Evolutionary conservation across 208 protist species (phyloP).

Genomic region (Phytomonas sp.): DNA sequence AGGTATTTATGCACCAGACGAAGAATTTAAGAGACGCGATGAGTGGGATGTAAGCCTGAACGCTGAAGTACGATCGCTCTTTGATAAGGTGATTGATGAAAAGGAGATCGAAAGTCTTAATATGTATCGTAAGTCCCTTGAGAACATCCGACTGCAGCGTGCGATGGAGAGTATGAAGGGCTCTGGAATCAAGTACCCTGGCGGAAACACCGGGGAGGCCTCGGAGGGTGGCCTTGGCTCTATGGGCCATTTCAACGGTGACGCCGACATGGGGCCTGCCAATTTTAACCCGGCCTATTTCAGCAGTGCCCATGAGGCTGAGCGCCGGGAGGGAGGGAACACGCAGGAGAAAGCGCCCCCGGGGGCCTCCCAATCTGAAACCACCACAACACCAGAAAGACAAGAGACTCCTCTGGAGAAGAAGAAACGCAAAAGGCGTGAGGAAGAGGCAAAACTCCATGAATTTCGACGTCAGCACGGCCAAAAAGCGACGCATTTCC

Average conservation of each 20-base stretch:
- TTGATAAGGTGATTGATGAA: slow-evolving; percentile 55
- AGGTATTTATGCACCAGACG: slow-evolving; percentile 63
- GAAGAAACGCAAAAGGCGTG: slow-evolving; percentile 51
- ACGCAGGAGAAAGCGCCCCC: slow-evolving; percentile 12
- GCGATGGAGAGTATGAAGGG: slow-evolving; percentile 85
- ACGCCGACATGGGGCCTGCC: slow-evolving; percentile 21
- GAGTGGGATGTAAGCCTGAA: slow-evolving; percentile 78
- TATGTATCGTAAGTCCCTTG: slow-evolving; percentile 78
- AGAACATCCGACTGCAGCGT: slow-evolving; percentile 73
- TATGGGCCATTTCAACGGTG: slow-evolving; percentile 36
- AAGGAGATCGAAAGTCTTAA: slow-evolving; percentile 75
- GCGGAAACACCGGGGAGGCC: neutral
- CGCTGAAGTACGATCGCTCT: slow-evolving; percentile 64
- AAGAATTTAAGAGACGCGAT: slow-evolving; percentile 78
- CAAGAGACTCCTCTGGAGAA: slow-evolving; percentile 20
- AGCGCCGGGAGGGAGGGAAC: neutral
- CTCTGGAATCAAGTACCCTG: slow-evolving; percentile 45
- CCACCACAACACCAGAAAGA: too few species aligned
- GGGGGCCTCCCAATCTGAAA: too few species aligned
- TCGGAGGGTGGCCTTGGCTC: slow-evolving; percentile 14
- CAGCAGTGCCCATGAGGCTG: neutral
- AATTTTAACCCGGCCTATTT: slow-evolving; percentile 46
- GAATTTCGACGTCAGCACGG: slow-evolving; percentile 68
- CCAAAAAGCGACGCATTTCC: slow-evolving; percentile 60
- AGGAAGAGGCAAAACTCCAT: slow-evolving; percentile 67